These are phyloP conservation scores for Pouteria glomerata DNA, from an alignment of 148 eudicot species.

Conservation along the genomic window DNA sequence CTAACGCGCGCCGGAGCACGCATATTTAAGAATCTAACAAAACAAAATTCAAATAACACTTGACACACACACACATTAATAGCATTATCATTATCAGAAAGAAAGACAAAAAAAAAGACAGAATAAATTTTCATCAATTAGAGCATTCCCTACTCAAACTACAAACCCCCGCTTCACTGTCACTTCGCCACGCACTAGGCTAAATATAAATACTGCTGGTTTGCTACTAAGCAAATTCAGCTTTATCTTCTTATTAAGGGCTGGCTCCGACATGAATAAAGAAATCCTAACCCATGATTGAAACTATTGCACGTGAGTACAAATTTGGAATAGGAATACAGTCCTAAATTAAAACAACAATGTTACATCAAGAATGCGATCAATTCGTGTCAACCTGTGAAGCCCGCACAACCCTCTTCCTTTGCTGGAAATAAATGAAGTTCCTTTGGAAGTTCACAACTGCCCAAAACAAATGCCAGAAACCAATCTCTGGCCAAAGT, in stretches of 20 bases:
- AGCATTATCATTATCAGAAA: too few relatives aligned
- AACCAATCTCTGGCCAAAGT: slow-evolving; percentile 72
- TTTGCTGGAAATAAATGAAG: slow-evolving; percentile 28
- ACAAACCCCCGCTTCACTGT: too few relatives aligned
- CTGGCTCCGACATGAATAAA: neutral
- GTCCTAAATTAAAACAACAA: neutral
- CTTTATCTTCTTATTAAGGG: neutral
- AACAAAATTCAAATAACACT: neutral
- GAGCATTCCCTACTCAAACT: too few relatives aligned
- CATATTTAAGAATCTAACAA: neutral
- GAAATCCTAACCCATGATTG: neutral
- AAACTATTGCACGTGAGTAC: neutral
- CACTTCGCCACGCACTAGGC: too few relatives aligned
- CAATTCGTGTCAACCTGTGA: neutral
- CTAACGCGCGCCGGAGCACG: too few relatives aligned
- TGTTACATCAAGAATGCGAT: neutral
- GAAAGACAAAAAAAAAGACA: too few relatives aligned
- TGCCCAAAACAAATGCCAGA: slow-evolving; percentile 57
- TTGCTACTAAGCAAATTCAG: too few relatives aligned
- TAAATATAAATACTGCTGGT: too few relatives aligned
- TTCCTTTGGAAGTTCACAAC: slow-evolving; percentile 46
- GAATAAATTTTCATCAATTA: too few relatives aligned
- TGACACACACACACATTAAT: too few relatives aligned
- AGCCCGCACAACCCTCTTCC: slow-evolving; percentile 26
- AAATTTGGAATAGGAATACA: neutral